Evolutionary conservation across 2,329 filamentous ascomycete species (phyloP).

Genomic region (Chaetomium olivaceum): DNA sequence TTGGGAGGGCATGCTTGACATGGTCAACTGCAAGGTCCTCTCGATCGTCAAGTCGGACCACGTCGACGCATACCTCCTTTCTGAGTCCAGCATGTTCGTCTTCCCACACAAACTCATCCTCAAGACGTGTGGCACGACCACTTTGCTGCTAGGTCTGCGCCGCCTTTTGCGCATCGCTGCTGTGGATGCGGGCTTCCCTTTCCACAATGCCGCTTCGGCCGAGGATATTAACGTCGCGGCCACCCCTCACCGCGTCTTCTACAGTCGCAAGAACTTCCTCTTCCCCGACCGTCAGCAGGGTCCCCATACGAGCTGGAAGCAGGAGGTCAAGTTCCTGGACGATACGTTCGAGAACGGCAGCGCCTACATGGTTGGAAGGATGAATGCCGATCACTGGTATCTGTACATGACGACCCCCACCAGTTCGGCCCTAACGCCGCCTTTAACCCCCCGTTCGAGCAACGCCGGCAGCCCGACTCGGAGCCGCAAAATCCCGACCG

Average conservation of each 20-base stretch:
- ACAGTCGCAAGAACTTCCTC: constrained; percentile 97
- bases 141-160: constrained; percentile 82
- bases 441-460: constrained; percentile 65
- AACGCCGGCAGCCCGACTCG: constrained; percentile 39
- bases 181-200: constrained; percentile 83
- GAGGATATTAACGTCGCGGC: constrained; percentile 73
- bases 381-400: constrained; percentile 99
- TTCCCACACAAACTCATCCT: constrained; percentile 99
- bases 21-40: constrained; percentile 97
- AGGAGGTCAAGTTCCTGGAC: constrained; percentile 91
- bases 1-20: constrained; percentile 96
- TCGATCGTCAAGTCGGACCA: constrained; percentile 91
- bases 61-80: constrained; percentile 94
- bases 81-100: constrained; percentile 99
- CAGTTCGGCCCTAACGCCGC: constrained; percentile 71
- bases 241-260: constrained; percentile 93
- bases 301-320: constrained; percentile 95
- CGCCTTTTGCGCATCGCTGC: constrained; percentile 92
- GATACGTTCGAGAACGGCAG: constrained; percentile 89
- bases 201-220: constrained; percentile 66
- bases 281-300: constrained; percentile 93
- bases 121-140: constrained; percentile 98
- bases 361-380: constrained; percentile 99
- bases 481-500: constrained; percentile 60
- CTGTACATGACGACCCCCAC: constrained; percentile 92